Evolutionary conservation across 2,329 filamentous ascomycete genomes (phyloP), one percentile per base, ranked within the genome.

Genomic region (Metarhizium sp.): DNA sequence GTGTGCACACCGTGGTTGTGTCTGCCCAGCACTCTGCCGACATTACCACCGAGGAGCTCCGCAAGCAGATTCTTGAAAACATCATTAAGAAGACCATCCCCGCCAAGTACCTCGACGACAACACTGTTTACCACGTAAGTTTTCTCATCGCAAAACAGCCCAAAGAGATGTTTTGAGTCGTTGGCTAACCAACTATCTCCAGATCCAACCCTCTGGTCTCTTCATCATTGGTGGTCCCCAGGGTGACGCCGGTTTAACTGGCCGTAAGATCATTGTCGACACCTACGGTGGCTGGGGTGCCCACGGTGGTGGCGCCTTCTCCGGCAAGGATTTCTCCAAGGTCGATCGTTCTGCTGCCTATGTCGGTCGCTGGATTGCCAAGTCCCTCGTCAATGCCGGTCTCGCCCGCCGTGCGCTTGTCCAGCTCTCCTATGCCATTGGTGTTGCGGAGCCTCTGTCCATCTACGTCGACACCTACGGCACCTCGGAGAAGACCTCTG

Each of bases 281-380:
- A 97, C 94, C 75, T 99, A 99, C 80, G 94, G 94, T 81, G 94
- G 94, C 69, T 97, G 94, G 94, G 94, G 94, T 79, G 94, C 94
- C 67, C 94, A 99, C 83, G 94, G 94, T 82, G 94, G 94, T 82
- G 94, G 94, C 87, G 94, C 94, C 75, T 99, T 99, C 88, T 97
- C 94, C 69, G 94, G 94, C 70, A 99, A 99, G 87, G 94, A 99
- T 76, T 99, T 96, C 86, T 96, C 91, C 84, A 99, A 99, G 85
- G 94, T 99, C 77, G 94, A 99, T 74, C 90, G 94, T 68, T 97
- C 94, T 54, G 94, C 94, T 64, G 94, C 94, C 70, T 99, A 99
- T 80, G 86, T 97, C 66, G 92, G 84, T 65, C 91, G 94, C 73
- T 99, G 94, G 94, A 92, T 99, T 74, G 94, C 94, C 78, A 99